Evolutionary conservation across 345 rosid species (phyloP), one percentile per base, ranked within the genome.

Genomic region (Salix caprea): DNA sequence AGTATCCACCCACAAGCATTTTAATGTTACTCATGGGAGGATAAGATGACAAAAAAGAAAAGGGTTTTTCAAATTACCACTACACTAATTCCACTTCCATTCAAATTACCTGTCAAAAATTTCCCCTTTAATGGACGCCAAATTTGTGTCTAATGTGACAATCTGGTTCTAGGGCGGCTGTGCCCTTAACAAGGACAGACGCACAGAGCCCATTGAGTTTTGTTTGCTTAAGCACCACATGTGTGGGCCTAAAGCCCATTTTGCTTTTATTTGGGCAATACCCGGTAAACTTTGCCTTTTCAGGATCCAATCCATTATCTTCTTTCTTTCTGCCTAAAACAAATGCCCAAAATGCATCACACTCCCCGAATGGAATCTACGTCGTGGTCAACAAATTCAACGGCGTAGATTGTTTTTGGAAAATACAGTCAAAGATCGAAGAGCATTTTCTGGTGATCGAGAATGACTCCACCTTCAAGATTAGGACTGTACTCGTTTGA

Each of bases 1-100:
- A 78, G 84, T 80, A 73, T 78, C 76, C 80, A 73, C 82, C 82
- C 28, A 70, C 56, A 60, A 72, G 80, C 76, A 78, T 81, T 84
- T 69, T 78, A 36, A 36, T 75, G 66, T 69, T 72, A 50, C 40
- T 50, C 61, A 23, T 58, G 7, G 42, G 42, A 80, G 42, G 81
- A 83, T 80, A 71, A 83, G 76, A 66, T 77, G 62, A 44, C 36
- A 4, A 46, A 36, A 36, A 5, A 36, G 37, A 36, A 34, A 36
- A 34, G 36, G 36, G 36, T 34, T 34, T 34, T 34, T 34, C 36
- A 32, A 32, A 32, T 32, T 32, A 32, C 34, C 34, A 32, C 34
- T 32, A 52, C 0, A 54, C n/a, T 8, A n/a, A 56, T 3, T 26
- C 7, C 61, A 23, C 61, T 21, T 8, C n/a, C 23, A 18, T 16